A percentile compares a stretch with the other conserved stretches of the same genome.
Evolutionary conservation across 2,329 filamentous ascomycete genomes (phyloP).

Genomic region (Aspergillus spinulosporus): DNA sequence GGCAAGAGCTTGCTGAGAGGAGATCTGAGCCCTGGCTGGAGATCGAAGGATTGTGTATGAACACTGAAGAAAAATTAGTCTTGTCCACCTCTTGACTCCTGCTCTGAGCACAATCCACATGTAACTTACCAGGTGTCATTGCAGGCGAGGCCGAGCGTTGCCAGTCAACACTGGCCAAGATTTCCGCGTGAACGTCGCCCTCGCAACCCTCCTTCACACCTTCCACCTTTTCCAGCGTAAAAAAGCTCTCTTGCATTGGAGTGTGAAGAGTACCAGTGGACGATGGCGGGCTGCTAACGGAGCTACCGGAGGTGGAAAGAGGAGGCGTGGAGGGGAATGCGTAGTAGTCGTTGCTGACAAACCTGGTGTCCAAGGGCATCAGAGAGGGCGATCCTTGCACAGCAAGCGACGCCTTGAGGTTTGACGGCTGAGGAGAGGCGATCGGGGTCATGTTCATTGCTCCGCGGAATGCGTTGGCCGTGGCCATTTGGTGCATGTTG

Average conservation of each 20-base stretch:
- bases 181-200: conserved; percentile 68
- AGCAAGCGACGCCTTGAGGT: conserved; percentile 73
- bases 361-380: conserved; percentile 72
- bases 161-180: conserved; percentile 73
- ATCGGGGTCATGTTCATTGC: conserved; percentile 61
- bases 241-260: conserved; percentile 77
- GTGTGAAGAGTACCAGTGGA: conserved; percentile 75
- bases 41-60: conserved; percentile 67
- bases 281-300: conserved; percentile 78
- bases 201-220: conserved; percentile 71
- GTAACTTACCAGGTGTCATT: conserved; percentile 79
- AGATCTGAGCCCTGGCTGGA: conserved; percentile 66
- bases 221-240: conserved; percentile 66
- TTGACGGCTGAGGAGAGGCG: conserved; percentile 71
- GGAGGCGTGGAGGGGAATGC: conserved; percentile 85
- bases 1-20: conserved; percentile 69
- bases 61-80: conserved; percentile 52
- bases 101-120: background rate
- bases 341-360: conserved; percentile 61
- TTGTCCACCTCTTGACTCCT: conserved; percentile 19
- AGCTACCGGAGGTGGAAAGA: conserved; percentile 80
- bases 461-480: conserved; percentile 45
- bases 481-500: conserved; percentile 48
- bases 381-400: conserved; percentile 57
- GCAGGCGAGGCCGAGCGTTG: conserved; percentile 75